Percentiles rank a stretch among this genome's conserved stretches.
Conservation (phyloP, 2,329 filamentous ascomycete species). For the Metarhizium rileyi region DNA sequence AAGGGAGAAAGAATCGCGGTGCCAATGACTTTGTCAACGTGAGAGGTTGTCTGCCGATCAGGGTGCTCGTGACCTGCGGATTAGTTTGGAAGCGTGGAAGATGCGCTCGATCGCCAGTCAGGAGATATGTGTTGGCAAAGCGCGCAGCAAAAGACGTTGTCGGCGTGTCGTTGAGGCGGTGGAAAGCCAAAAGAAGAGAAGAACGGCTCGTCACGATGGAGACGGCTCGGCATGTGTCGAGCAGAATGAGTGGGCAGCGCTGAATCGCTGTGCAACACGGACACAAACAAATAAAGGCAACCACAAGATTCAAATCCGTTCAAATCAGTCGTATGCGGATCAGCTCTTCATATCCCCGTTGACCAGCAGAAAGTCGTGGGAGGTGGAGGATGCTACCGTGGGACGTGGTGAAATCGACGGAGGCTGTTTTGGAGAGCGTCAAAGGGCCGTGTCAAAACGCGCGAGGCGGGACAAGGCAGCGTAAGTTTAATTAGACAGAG, state of each 20-base stretch:
- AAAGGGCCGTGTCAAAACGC: background rate
- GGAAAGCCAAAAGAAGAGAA: background rate
- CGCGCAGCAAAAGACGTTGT: background rate
- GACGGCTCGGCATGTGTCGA: background rate
- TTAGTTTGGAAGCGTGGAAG: background rate
- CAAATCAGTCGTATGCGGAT: background rate
- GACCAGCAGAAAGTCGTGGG: constrained; percentile 6
- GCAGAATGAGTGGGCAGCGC: background rate
- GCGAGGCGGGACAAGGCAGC: constrained; percentile 1
- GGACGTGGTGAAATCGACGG: constrained; percentile 3
- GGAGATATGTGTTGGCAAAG: background rate
- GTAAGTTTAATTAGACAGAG: background rate
- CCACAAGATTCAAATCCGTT: background rate
- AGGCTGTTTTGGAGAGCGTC: constrained; percentile 2
- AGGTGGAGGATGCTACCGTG: constrained; percentile 1
- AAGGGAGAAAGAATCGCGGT: background rate
- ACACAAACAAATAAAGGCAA: background rate
- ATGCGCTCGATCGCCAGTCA: background rate
- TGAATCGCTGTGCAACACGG: background rate
- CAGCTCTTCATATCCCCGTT: constrained; percentile 2
- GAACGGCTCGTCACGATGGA: background rate
- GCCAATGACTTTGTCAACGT: background rate
- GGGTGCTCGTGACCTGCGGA: background rate
- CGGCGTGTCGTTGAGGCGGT: background rate
- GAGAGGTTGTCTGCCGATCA: background rate